Evolutionary conservation across 1,284 basidiomycete species (phyloP), one percentile per base, ranked within the genome.

Genomic region (Gastroboletus turbinatus): DNA sequence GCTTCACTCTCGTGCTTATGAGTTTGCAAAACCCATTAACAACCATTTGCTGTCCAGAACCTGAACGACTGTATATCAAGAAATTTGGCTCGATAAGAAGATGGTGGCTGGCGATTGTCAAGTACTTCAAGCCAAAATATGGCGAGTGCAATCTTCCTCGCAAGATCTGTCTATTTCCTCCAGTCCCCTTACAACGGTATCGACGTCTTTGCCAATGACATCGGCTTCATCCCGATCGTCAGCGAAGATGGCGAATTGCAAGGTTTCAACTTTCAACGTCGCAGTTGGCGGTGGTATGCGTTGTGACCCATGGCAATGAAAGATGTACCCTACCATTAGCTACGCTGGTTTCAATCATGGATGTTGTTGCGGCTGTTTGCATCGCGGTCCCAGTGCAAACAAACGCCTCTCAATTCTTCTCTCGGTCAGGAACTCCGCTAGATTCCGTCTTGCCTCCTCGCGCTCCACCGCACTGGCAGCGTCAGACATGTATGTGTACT

Each of bases 71-170:
- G 96, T 96, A 3, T 99, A 99, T 75, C 95, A 98, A 72, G 96
- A 99, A 77, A 99, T 64, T 99, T n/a, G 96, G 96, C 80, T 98
- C 50, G 94, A 98, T 80, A 93, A 95, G 78, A 96, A 97, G 78
- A 77, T 96, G 62, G 87, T 98, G 35, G 90, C 89, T 19, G 94
- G 94, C 21, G 93, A 94, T 94, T 1, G 74, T 97, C 60, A 89
- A 94, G 73, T 96, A 98, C 75, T 85, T 92, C 63, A 97, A 99
- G 76, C 97, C 96, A 1, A 76, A 98, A 17, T 99, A 98, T 71
- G 97, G 97, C 44, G 90, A 94, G 65, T 96, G 94, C 76, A 99
- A 99, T 77, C 81, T 99, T 35, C 96, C 97, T 42, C 85, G 96
- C 71, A 95, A 96, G 79, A 90, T 90, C n/a, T 19, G 11, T 30